phyloP scores from a whole-genome alignment of 768 basidiomycete species.

The Mycena indigotica region DNA sequence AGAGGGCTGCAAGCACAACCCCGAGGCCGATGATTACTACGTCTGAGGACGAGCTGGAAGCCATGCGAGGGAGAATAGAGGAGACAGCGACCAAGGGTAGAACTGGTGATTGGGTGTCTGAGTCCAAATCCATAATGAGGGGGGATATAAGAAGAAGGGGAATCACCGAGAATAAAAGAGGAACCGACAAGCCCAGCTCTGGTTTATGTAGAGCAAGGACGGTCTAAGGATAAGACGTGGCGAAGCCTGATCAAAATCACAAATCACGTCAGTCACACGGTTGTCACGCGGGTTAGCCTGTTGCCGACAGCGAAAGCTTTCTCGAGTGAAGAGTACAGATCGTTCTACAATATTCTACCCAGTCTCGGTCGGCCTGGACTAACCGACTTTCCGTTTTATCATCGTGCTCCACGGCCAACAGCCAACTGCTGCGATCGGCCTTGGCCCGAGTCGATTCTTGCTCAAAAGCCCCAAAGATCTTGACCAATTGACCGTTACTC shows the following conservation, averaged over 20 bases:
- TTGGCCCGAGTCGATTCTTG: neutral
- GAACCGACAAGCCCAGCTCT: neutral
- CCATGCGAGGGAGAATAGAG: too few species aligned
- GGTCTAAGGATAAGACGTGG: neutral
- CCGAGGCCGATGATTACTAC: slow-evolving; percentile 72
- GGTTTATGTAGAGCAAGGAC: slow-evolving; percentile 1
- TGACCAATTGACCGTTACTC: neutral
- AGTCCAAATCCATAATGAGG: too few species aligned
- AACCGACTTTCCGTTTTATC: neutral
- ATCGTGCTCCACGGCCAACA: neutral
- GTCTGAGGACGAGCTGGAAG: slow-evolving; percentile 69
- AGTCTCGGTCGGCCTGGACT: neutral
- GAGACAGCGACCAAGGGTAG: slow-evolving; percentile 35
- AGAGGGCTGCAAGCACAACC: slow-evolving; percentile 72
- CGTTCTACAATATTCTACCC: neutral
- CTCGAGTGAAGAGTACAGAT: neutral
- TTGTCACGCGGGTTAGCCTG: too few species aligned
- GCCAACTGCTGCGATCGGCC: neutral
- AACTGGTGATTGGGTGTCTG: slow-evolving; percentile 28
- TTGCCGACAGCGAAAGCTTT: neutral
- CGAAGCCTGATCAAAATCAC: neutral
- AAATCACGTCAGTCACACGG: neutral
- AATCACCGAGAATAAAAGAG: slow-evolving; percentile 22
- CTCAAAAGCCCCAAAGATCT: neutral
- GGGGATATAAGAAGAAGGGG: slow-evolving; percentile 31